Base-by-base conservation (phyloP, 169 alveolate genomes). In the Blepharisma undulans region DNA sequence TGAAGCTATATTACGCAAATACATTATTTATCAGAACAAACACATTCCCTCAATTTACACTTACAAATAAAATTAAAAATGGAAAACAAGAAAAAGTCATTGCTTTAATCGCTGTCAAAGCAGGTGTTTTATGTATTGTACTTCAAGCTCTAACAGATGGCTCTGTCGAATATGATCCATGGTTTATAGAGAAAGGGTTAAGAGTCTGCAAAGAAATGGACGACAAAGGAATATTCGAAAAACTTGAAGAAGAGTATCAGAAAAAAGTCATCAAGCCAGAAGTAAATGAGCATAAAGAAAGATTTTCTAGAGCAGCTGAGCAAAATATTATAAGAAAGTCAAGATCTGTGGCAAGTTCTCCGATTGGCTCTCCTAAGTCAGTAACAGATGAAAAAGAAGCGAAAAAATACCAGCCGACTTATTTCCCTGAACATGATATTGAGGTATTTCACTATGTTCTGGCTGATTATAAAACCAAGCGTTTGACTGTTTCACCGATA, bases 361-460 rank as follows among this genome's bases (percentile, higher is more conserved):
- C 89, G 14, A 82, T 82, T 19, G 77, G 89, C 8, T 82, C 89
- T 34, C 89, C 89, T 19, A 82, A 72, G 18, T 22, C 33, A 25
- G 29, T 78, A 4, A 14, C 29, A 78, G 74, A 34, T 4, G 80
- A 22, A 25, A 29, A 22, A 74, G 80, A 74, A 4, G 18, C 33
- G 0, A 82, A 82, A 33, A 82, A 36, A 82, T 60, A 36, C 19
- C 27, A 21, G 5, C 89, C 89, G 14, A 19, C 36, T 33, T 82
- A 36, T 60, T 60, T 34, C 22, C 33, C 33, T 30, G 30, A 82
- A 10, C 89, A 82, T 10, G 76, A 82, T 4, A 21, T 82, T 22
- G 32, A 32, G 33, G 77, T 82, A 32, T 82, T 48, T 60, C 74
- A 82, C 36, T 82, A 82, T 60, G 89, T 33, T 34, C 27, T 78